Percentiles rank a stretch among this genome's conserved stretches.
Conservation (phyloP, 2,329 filamentous ascomycete species). For the Neonectria hederae region DNA sequence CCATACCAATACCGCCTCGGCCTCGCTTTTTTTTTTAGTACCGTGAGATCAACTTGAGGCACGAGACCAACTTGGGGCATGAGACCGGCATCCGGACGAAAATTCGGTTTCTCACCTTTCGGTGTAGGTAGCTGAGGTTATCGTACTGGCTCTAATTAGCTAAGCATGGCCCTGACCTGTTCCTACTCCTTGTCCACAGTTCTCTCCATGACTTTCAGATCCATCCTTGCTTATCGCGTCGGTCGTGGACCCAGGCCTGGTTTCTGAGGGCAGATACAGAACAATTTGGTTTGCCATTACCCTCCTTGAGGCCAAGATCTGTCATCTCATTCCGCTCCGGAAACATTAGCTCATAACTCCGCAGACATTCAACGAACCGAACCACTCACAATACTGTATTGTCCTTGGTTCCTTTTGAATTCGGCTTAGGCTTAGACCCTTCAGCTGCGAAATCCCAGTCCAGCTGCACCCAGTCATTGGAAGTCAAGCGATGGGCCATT, state of each 20-base stretch:
- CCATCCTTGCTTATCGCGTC: background rate
- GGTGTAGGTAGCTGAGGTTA: background rate
- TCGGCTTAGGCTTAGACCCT: background rate
- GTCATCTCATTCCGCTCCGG: background rate
- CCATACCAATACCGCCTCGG: background rate
- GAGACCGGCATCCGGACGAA: background rate
- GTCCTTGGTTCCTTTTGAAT: background rate
- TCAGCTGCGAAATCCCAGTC: conserved; percentile 5
- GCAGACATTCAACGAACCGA: background rate
- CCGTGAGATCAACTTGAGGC: background rate
- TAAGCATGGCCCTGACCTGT: background rate
- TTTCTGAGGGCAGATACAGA: background rate
- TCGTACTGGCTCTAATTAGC: background rate
- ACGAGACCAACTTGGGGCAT: background rate
- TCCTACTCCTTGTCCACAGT: background rate
- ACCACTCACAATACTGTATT: background rate
- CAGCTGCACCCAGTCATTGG: background rate
- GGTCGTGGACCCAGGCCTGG: background rate
- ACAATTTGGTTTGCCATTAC: background rate
- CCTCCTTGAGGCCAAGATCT: background rate
- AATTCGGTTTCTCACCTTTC: background rate
- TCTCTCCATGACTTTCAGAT: background rate
- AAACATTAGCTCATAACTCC: background rate
- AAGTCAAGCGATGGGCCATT: background rate
- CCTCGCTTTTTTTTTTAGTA: background rate